Conservation (phyloP, 441 rosid genomes). For the Adansonia madagascariensis region DNA sequence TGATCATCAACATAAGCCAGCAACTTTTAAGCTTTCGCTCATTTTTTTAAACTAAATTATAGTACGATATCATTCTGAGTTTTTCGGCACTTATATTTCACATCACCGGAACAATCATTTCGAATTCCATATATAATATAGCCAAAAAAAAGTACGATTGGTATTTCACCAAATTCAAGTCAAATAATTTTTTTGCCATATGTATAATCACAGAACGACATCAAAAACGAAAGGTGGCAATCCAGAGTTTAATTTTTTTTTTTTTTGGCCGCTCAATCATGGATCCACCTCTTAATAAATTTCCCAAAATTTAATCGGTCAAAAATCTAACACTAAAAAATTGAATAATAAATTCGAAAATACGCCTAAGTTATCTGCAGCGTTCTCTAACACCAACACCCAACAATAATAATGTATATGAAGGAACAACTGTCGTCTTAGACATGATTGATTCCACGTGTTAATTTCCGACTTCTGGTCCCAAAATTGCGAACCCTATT, state of each 20-base stretch:
- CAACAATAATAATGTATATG: not conserved
- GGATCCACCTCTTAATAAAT: not conserved
- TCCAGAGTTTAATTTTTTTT: not conserved
- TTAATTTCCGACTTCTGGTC: not conserved
- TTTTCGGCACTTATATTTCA: conserved; percentile 6
- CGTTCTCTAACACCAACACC: not conserved
- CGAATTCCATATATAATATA: not conserved
- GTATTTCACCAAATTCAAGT: not conserved
- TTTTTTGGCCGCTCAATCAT: not conserved
- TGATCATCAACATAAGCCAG: not conserved
- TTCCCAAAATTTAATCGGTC: conserved; percentile 14
- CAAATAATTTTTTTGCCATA: conserved; percentile 13
- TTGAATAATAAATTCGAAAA: not conserved
- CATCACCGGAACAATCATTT: not conserved
- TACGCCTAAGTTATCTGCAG: not conserved
- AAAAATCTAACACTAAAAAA: not conserved
- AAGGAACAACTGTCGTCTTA: not conserved
- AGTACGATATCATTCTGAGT: not conserved
- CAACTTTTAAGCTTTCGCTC: not conserved
- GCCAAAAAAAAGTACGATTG: not conserved
- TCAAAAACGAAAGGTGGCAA: conserved; percentile 16
- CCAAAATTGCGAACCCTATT: not conserved
- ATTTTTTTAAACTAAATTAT: not conserved
- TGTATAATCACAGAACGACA: conserved; percentile 12
- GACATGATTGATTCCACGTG: conserved; percentile 27